phyloP scores from a whole-genome alignment of 2,329 filamentous ascomycete species.

The Xylaria sp. region DNA sequence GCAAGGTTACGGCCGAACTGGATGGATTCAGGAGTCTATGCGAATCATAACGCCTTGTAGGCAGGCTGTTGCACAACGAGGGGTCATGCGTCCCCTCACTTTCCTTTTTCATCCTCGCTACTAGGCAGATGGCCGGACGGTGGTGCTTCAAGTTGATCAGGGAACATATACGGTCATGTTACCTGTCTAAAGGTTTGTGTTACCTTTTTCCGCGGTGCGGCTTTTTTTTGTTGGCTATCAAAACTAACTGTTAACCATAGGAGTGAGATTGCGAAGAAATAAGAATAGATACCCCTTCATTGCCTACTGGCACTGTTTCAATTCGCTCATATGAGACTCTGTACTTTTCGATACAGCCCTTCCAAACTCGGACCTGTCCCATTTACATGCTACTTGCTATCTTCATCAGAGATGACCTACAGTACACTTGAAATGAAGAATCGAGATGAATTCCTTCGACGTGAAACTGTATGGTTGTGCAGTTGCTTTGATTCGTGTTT shows the following conservation, averaged over 20 bases:
- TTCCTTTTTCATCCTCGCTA: neutral
- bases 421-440: neutral
- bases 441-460: neutral
- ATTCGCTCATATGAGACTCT: slow-evolving; percentile 12
- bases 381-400: neutral
- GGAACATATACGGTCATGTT: slow-evolving; percentile 30
- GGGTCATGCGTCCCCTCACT: neutral
- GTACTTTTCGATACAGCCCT: slow-evolving; percentile 14
- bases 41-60: slow-evolving; percentile 1
- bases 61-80: neutral
- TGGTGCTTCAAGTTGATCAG: slow-evolving; percentile 18
- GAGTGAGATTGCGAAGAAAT: slow-evolving; percentile 26
- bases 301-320: slow-evolving; percentile 21
- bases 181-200: slow-evolving; percentile 33
- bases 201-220: slow-evolving; percentile 13
- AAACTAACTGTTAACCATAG: slow-evolving; percentile 26
- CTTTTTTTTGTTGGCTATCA: slow-evolving; percentile 5
- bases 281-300: slow-evolving; percentile 36
- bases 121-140: neutral
- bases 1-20: neutral
- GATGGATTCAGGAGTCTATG: neutral
- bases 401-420: neutral
- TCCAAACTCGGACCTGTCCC: slow-evolving; percentile 1
- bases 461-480: slow-evolving; percentile 5
- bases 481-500: slow-evolving; percentile 5